A percentile compares a stretch with the other conserved stretches of the same genome.
Evolutionary conservation across 495 filamentous ascomycete genomes (phyloP).

Genomic region (Podospora pseudocomata): DNA sequence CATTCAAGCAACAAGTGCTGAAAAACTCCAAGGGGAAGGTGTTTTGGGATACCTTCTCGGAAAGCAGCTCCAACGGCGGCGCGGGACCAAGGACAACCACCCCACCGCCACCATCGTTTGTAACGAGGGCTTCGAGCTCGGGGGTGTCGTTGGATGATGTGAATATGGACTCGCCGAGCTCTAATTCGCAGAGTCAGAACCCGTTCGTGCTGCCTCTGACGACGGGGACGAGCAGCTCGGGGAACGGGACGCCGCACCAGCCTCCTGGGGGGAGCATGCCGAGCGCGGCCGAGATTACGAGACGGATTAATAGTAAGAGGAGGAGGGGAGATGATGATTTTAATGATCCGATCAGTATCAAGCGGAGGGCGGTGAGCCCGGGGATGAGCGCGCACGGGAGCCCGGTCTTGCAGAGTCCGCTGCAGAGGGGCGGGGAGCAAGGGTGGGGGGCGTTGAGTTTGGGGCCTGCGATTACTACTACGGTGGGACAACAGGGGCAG

Average conservation of each 20-base stretch:
- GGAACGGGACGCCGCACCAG: constrained; percentile 26
- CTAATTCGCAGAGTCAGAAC: constrained; percentile 20
- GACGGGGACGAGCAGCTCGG: constrained; percentile 29
- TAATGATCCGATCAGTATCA: constrained; percentile 85
- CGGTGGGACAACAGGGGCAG: no score
- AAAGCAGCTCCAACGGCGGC: constrained; percentile 30
- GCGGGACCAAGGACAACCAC: constrained; percentile 52
- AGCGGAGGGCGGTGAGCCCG: constrained; percentile 88
- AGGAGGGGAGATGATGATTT: constrained; percentile 81
- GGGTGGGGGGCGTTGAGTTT: constrained; percentile 56
- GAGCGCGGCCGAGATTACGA: constrained; percentile 63
- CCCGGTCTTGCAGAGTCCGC: constrained; percentile 79
- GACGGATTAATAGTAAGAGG: constrained; percentile 68
- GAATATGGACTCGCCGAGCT: constrained; percentile 64
- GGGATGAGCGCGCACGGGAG: constrained; percentile 88
- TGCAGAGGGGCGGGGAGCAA: constrained; percentile 58
- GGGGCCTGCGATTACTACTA: background rate
- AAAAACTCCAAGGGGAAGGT: constrained; percentile 66
- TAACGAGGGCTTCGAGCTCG: constrained; percentile 54
- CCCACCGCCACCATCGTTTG: constrained; percentile 59
- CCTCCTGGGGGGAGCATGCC: constrained; percentile 24
- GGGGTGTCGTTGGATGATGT: constrained; percentile 66
- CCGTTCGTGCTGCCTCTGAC: constrained; percentile 19
- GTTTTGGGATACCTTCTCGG: constrained; percentile 77
- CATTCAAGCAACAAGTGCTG: constrained; percentile 68